phyloP scores from a whole-genome alignment of 345 rosid genomes.

The Populus nigra region DNA sequence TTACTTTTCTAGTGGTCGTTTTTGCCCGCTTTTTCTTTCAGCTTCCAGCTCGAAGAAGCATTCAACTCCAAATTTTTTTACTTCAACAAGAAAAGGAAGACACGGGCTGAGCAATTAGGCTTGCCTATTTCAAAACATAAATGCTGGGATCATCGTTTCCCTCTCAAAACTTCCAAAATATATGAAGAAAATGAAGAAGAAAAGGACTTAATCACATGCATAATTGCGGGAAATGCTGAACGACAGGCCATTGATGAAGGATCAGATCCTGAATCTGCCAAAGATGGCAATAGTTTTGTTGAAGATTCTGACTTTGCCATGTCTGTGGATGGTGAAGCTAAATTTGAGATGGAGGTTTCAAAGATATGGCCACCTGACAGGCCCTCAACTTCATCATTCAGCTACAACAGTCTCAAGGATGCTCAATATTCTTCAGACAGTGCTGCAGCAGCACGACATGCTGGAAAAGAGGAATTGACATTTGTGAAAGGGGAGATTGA shows the following conservation, averaged over 20 bases:
- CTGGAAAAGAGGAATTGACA: conserved; percentile 17
- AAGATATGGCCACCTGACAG: conserved; percentile 7
- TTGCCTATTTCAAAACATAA: conserved; percentile 54
- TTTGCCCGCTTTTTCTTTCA: neutral
- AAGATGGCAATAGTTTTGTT: conserved; percentile 46
- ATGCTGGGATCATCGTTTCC: conserved; percentile 36
- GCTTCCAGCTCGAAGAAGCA: conserved; percentile 18
- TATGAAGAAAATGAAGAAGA: conserved; percentile 17
- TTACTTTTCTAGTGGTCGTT: neutral
- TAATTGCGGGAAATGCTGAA: conserved; percentile 17
- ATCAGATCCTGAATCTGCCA: conserved; percentile 37
- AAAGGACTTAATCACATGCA: conserved; percentile 5
- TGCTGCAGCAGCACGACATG: neutral
- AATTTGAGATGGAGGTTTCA: conserved; percentile 17
- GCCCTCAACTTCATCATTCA: conserved; percentile 25
- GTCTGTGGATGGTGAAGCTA: conserved; percentile 22
- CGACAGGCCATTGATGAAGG: conserved; percentile 11
- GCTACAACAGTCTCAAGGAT: conserved; percentile 20
- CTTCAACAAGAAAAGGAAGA: conserved; percentile 55
- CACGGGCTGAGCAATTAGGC: conserved; percentile 41
- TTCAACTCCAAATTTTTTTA: conserved; percentile 10
- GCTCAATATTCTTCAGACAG: conserved; percentile 12
- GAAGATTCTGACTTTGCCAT: conserved; percentile 31
- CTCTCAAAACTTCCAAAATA: conserved; percentile 10
- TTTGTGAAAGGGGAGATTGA: conserved; percentile 12